Evolutionary conservation across 2,329 filamentous ascomycete genomes (phyloP).

Genomic region (Pezicula neosporulosa): DNA sequence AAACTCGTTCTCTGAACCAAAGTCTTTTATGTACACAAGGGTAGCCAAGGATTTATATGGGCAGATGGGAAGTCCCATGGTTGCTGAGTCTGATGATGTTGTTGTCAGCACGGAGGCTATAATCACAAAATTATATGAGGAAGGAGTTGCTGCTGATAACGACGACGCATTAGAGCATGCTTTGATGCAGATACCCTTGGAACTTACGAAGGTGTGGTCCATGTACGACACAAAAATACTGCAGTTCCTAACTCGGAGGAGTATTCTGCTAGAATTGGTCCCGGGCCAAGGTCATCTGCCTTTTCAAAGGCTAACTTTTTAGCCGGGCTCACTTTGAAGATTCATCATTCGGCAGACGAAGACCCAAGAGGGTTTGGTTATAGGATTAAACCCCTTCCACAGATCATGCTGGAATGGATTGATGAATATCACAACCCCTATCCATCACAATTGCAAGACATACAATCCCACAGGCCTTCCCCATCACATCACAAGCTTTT

Average conservation of each 20-base stretch:
- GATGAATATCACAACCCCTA: slow-evolving; percentile 71
- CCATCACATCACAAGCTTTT: slow-evolving; percentile 75
- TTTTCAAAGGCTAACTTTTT: slow-evolving; percentile 77
- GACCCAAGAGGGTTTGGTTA: slow-evolving; percentile 12
- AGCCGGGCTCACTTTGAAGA: slow-evolving; percentile 71
- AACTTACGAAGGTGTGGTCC: slow-evolving; percentile 54
- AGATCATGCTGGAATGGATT: slow-evolving; percentile 81
- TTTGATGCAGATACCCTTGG: slow-evolving; percentile 49
- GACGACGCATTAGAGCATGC: slow-evolving; percentile 53
- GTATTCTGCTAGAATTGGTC: slow-evolving; percentile 61
- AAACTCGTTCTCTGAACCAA: slow-evolving; percentile 6
- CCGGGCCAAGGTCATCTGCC: slow-evolving; percentile 55
- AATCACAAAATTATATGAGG: slow-evolving; percentile 61
- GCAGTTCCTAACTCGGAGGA: slow-evolving; percentile 48
- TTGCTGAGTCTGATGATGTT: slow-evolving; percentile 68
- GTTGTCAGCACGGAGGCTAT: slow-evolving; percentile 74
- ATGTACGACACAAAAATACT: slow-evolving; percentile 39
- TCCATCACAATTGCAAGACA: slow-evolving; percentile 60
- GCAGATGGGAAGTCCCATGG: slow-evolving; percentile 51
- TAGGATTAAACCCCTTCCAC: slow-evolving; percentile 58
- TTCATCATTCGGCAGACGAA: slow-evolving; percentile 65
- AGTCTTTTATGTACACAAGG: slow-evolving; percentile 46
- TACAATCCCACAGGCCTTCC: slow-evolving; percentile 63
- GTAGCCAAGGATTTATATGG: slow-evolving; percentile 70
- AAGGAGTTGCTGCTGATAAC: slow-evolving; percentile 55